Percentiles rank a stretch among this genome's conserved stretches.
Evolutionary conservation across 2,329 filamentous ascomycete genomes (phyloP).

Genomic region (Zymoseptoria ardabiliae): DNA sequence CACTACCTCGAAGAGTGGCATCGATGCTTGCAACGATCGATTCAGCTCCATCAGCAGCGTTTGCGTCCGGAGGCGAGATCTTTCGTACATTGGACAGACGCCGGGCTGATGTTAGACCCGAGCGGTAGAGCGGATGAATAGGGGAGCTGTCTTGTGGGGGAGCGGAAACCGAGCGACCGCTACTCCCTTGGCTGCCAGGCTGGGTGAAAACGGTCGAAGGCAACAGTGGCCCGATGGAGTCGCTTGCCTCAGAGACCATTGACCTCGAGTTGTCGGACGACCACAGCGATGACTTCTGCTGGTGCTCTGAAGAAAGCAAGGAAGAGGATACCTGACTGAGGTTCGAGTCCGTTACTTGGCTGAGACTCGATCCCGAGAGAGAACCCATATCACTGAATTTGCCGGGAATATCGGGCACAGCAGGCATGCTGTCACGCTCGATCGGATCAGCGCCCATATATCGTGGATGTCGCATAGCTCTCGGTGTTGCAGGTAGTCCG

Average conservation of each 20-base stretch:
- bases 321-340: slow-evolving; percentile 20
- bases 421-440: slow-evolving; percentile 42
- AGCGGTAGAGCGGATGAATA: no score
- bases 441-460: slow-evolving; percentile 54
- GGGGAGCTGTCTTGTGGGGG: slow-evolving; percentile 20
- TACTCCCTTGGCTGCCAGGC: slow-evolving; percentile 25
- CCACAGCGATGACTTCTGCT: slow-evolving; percentile 3
- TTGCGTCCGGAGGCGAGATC: slow-evolving; percentile 36
- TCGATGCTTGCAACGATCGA: slow-evolving; percentile 40
- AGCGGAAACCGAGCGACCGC: slow-evolving; percentile 40
- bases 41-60: slow-evolving; percentile 18
- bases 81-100: slow-evolving; percentile 30
- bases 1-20: slow-evolving; percentile 41
- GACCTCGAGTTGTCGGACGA: slow-evolving; percentile 34
- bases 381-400: slow-evolving; percentile 29
- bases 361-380: slow-evolving; percentile 19
- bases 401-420: slow-evolving; percentile 52
- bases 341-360: slow-evolving; percentile 21
- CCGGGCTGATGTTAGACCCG: no score
- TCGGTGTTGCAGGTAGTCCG: slow-evolving; percentile 82
- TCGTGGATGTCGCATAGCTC: slow-evolving; percentile 77
- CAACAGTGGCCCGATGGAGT: slow-evolving; percentile 41
- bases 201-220: slow-evolving; percentile 43
- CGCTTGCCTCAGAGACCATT: slow-evolving; percentile 19
- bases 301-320: slow-evolving; percentile 9